Evolutionary conservation across 495 filamentous ascomycete species (phyloP).

Genomic region (Aspergillus biplanus): DNA sequence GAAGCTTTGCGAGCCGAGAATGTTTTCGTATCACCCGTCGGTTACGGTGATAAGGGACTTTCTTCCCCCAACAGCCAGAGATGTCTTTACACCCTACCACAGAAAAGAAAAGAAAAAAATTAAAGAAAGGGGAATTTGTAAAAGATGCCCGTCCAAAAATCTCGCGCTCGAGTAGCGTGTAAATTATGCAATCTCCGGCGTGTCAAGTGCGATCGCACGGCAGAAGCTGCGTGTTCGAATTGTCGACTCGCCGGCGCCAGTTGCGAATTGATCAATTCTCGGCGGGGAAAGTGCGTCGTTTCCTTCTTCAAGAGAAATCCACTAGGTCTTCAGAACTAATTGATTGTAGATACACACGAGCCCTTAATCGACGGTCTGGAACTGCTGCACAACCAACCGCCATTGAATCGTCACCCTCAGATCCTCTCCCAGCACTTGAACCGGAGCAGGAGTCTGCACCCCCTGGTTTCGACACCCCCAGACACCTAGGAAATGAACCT

Average conservation of each 20-base stretch:
- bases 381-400: background rate
- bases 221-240: constrained; percentile 36
- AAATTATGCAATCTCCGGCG: constrained; percentile 40
- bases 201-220: constrained; percentile 39
- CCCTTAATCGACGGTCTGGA: background rate
- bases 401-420: background rate
- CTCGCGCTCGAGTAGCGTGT: constrained; percentile 36
- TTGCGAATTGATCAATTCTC: constrained; percentile 40
- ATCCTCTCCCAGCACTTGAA: background rate
- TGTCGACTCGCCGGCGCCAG: constrained; percentile 29
- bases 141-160: background rate
- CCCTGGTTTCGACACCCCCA: background rate
- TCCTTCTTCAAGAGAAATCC: no score
- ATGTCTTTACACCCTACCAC: no score
- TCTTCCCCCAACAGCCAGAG: background rate
- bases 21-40: background rate
- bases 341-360: background rate
- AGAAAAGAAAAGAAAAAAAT: no score
- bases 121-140: background rate
- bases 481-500: no score
- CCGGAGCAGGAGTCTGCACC: background rate
- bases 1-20: no score
- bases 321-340: background rate
- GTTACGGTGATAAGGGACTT: background rate
- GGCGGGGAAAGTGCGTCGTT: constrained; percentile 33